Evolutionary conservation across 805 yeast species (phyloP), one percentile per base, ranked within the genome.

Genomic region (Candida khao-thaluensis): DNA sequence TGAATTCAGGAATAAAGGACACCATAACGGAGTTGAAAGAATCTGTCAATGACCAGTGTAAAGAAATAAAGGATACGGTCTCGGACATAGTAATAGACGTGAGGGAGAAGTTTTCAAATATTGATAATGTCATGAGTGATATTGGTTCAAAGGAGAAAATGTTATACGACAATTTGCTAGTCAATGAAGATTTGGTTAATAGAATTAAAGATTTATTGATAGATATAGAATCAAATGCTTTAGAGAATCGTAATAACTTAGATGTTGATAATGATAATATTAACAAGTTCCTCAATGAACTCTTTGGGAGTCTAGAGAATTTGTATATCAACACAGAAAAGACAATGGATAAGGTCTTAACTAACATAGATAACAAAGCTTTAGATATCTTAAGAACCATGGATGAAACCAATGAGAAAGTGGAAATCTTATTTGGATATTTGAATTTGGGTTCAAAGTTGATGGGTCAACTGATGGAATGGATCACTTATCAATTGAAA

Each of bases 301-400:
- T 45, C 3, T 41, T 45, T 12, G 22, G 8, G 10, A 41, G 26
- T 2, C 21, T 45, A 9, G 35, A 38, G 12, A 15, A 14, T 15
- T 17, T 42, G 8, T 12, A 40, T 9, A 32, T 25, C 7, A 35
- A 34, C 7, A 33, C 46, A 12, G 49, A 44, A 24, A 7, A 12
- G 5, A 20, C 15, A 24, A 28, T 49, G 12, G 30, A 29, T 2
- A 21, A 23, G 2, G 37, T 37, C 14, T 24, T 51, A 15, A 40
- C 40, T 23, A 20, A 18, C 2, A 33, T 51, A 7, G 49, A 48
- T 18, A 11, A n/a, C 6, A 44, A 40, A 26, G 34, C 42, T 4
- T 23, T 35, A 11, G 36, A 35, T 4, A 41, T 50, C 14, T 28
- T 35, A 6, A 12, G 21, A 15, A 44, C 31, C 17, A 29, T 51